Evolutionary conservation across 192 early-diverging fungal genomes (phyloP).

Genomic region (Rhizophagus clarus): DNA sequence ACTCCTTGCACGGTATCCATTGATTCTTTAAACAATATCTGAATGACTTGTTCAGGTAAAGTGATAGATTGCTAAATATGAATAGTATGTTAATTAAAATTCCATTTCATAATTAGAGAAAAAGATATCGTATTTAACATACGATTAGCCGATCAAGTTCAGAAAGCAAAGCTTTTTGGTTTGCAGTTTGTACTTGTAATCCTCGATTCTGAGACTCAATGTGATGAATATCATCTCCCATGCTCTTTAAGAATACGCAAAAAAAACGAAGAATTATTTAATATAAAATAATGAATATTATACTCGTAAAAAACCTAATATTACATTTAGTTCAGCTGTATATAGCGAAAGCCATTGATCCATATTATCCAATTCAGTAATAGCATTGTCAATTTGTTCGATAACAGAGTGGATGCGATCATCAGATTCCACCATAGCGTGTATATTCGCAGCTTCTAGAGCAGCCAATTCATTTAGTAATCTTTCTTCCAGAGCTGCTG

Average conservation of each 20-base stretch:
- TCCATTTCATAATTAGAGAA: neutral
- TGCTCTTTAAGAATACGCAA: constrained; percentile 55
- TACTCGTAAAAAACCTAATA: constrained; percentile 23
- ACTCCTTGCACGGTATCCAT: constrained; percentile 64
- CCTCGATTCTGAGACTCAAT: constrained; percentile 92
- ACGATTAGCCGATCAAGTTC: constrained; percentile 86
- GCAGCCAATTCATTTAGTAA: constrained; percentile 83
- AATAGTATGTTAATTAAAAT: neutral
- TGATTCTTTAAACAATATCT: constrained; percentile 65
- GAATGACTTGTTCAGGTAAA: constrained; percentile 61
- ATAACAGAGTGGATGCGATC: constrained; percentile 80
- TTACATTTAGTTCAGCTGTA: constrained; percentile 82
- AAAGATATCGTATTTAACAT: constrained; percentile 21
- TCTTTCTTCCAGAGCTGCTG: constrained; percentile 82
- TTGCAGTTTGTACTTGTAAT: constrained; percentile 84
- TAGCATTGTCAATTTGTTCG: constrained; percentile 79
- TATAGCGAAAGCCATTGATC: constrained; percentile 88
- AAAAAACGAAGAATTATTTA: neutral
- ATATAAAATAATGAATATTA: neutral
- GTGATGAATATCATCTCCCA: constrained; percentile 94
- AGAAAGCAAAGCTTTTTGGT: constrained; percentile 82
- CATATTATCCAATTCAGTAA: constrained; percentile 81
- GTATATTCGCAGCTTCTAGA: constrained; percentile 91
- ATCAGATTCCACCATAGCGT: constrained; percentile 92
- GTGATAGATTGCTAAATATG: constrained; percentile 57